phyloP scores from a whole-genome alignment of 306 rosid species.

The Cyamopsis tetragonoloba region DNA sequence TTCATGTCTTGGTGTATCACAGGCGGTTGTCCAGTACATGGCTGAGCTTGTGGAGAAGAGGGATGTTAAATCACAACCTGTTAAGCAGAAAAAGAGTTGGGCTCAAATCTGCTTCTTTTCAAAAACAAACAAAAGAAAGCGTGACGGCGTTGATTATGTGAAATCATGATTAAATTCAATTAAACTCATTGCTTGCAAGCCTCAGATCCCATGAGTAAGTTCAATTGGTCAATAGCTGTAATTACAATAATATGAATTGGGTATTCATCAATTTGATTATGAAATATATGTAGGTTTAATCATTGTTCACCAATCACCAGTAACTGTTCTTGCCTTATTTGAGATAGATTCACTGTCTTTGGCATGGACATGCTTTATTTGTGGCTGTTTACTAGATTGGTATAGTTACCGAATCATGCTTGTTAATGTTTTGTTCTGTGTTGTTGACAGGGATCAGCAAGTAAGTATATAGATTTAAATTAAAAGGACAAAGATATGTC shows the following conservation, averaged over 20 bases:
- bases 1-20: slow-evolving; percentile 23
- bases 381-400: not conserved
- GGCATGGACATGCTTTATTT: not conserved
- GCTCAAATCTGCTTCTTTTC: slow-evolving; percentile 49
- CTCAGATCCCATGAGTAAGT: slow-evolving; percentile 31
- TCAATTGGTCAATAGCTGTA: not conserved
- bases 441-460: slow-evolving; percentile 21
- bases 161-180: slow-evolving; percentile 32
- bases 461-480: not conserved
- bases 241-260: not conserved
- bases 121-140: slow-evolving; percentile 55
- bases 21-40: slow-evolving; percentile 79
- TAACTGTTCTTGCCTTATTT: not conserved
- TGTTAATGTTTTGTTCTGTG: slow-evolving; percentile 3
- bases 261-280: not conserved
- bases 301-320: not conserved
- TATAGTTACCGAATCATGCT: not conserved
- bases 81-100: slow-evolving; percentile 56
- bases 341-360: not conserved
- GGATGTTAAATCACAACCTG: slow-evolving; percentile 40
- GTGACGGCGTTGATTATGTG: slow-evolving; percentile 30
- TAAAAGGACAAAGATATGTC: slow-evolving; percentile 2
- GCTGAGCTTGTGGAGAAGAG: slow-evolving; percentile 43
- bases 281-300: not conserved
- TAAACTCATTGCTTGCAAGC: not conserved